phyloP scores from a whole-genome alignment of 2,329 filamentous ascomycete genomes.

The Fusarium illudens region DNA sequence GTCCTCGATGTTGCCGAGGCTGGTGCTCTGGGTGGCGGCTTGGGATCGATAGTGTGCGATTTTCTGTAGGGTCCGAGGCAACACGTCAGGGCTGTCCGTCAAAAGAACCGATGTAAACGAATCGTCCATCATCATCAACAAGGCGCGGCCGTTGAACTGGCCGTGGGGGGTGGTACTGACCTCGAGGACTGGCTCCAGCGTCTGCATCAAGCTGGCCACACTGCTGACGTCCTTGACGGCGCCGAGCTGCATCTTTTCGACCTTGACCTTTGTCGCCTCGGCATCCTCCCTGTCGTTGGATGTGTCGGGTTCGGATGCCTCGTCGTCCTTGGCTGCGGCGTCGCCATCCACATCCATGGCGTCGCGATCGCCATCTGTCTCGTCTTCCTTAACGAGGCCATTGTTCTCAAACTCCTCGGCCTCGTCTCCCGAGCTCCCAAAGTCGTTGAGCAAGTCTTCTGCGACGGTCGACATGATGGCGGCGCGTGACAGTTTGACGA shows the following conservation, averaged over 20 bases:
- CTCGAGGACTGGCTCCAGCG: constrained; percentile 81
- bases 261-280: constrained; percentile 77
- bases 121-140: constrained; percentile 41
- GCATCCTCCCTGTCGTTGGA: constrained; percentile 66
- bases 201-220: constrained; percentile 83
- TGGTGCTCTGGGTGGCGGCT: constrained; percentile 68
- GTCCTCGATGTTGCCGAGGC: constrained; percentile 86
- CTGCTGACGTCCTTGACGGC: constrained; percentile 79
- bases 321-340: constrained; percentile 60
- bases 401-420: constrained; percentile 68
- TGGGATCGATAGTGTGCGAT: constrained; percentile 79
- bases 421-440: constrained; percentile 73
- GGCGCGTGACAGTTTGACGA: constrained; percentile 12
- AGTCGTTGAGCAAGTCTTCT: constrained; percentile 88
- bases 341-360: constrained; percentile 57
- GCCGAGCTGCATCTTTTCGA: constrained; percentile 83
- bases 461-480: constrained; percentile 83
- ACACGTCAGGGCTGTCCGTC: constrained; percentile 74
- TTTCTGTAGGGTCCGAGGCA: constrained; percentile 69
- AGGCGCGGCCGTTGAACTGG: constrained; percentile 29
- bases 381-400: constrained; percentile 54
- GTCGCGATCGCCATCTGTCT: constrained; percentile 58
- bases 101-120: constrained; percentile 69
- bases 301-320: constrained; percentile 51
- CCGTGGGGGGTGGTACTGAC: constrained; percentile 62